Conservation (phyloP, 2,329 filamentous ascomycete genomes). For the Colletotrichum graminicola region DNA sequence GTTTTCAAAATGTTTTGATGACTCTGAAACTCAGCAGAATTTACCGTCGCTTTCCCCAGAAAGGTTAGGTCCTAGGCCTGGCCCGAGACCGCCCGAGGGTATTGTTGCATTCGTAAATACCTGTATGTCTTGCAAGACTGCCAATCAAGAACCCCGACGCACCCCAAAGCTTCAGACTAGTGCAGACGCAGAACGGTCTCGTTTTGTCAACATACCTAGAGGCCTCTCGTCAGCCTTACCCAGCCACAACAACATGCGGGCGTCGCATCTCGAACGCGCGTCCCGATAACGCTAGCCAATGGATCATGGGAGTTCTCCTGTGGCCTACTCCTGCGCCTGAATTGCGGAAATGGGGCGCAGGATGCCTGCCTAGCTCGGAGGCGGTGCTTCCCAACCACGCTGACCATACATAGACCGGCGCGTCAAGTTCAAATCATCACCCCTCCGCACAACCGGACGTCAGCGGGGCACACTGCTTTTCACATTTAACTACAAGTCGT, state of each 20-base stretch:
- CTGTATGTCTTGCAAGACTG: background rate
- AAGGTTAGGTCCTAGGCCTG: background rate
- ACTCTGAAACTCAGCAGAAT: background rate
- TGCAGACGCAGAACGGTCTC: background rate
- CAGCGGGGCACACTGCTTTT: constrained; percentile 10
- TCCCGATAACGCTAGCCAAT: constrained; percentile 20
- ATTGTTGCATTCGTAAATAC: background rate
- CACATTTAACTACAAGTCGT: constrained; percentile 36
- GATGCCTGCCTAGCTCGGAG: constrained; percentile 23
- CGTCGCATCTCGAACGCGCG: constrained; percentile 33
- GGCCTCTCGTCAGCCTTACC: constrained; percentile 39
- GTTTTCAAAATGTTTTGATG: background rate
- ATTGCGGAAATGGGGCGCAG: constrained; percentile 26
- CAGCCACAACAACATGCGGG: constrained; percentile 33
- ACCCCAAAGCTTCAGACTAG: background rate
- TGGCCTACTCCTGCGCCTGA: constrained; percentile 29
- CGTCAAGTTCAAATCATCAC: constrained; percentile 7
- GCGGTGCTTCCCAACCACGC: constrained; percentile 7
- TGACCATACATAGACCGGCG: background rate
- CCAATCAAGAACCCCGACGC: background rate
- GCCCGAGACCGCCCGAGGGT: background rate
- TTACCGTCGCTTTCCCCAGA: background rate
- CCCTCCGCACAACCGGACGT: constrained; percentile 19
- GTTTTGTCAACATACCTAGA: constrained; percentile 7
- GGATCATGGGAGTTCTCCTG: background rate